Conservation (phyloP, 164 flowering plant species). For the Piper longum region DNA sequence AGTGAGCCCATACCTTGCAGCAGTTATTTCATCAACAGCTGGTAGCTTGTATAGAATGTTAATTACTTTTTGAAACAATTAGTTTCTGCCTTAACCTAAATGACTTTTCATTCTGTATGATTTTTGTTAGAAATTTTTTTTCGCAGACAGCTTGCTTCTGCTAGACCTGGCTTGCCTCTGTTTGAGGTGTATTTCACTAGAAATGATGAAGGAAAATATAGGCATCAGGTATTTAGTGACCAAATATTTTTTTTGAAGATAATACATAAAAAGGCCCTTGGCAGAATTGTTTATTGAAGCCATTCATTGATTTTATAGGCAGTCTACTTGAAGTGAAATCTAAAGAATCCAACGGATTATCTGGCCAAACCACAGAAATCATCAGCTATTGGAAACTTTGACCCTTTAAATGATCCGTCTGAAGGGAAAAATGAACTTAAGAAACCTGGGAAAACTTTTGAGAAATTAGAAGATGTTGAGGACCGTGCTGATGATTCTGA, state of each 20-base stretch:
- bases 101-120: background rate
- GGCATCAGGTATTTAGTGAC: constrained; percentile 44
- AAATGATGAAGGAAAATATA: constrained; percentile 55
- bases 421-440: constrained; percentile 37
- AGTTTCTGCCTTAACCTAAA: background rate
- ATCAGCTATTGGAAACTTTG: constrained; percentile 18
- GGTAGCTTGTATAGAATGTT: too few species aligned
- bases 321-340: constrained; percentile 57
- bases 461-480: constrained; percentile 45
- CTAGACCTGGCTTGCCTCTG: constrained; percentile 63
- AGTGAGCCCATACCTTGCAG: too few species aligned
- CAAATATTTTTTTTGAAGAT: background rate
- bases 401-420: constrained; percentile 20
- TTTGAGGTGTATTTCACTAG: constrained; percentile 68
- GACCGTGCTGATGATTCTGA: constrained; percentile 50
- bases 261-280: background rate
- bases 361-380: constrained; percentile 19
- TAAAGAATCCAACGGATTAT: constrained; percentile 20
- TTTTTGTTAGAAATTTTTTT: too few species aligned
- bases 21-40: too few species aligned
- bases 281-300: background rate
- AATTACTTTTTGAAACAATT: background rate
- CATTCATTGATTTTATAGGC: constrained; percentile 36
- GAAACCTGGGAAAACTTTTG: constrained; percentile 14
- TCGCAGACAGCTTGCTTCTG: constrained; percentile 71